Evolutionary conservation across 257 asterid species (phyloP).

Genomic region (Orobanche coerulescens): DNA sequence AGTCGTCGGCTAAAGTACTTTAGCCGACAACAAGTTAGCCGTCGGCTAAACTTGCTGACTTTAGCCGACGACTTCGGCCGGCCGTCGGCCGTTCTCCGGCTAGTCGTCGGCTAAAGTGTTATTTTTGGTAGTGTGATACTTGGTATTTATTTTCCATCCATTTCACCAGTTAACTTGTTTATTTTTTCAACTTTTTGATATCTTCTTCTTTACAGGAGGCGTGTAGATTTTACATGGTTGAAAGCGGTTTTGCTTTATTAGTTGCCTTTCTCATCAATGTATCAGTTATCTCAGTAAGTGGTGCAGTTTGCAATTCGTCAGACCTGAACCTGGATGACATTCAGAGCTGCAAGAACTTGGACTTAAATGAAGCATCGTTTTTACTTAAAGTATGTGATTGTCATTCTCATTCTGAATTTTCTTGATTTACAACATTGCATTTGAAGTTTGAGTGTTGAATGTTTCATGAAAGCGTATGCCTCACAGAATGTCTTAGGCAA

Average conservation of each 20-base stretch:
- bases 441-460: neutral
- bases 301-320: conserved; percentile 79
- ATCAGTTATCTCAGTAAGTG: conserved; percentile 88
- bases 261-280: conserved; percentile 88
- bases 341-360: conserved; percentile 70
- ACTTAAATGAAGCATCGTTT: conserved; percentile 85
- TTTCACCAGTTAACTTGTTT: neutral
- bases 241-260: conserved; percentile 77
- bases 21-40: no score
- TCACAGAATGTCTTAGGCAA: conserved; percentile 71
- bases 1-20: no score
- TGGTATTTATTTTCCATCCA: neutral
- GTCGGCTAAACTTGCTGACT: no score
- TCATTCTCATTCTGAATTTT: neutral
- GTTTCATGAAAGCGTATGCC: neutral
- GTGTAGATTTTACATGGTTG: conserved; percentile 76
- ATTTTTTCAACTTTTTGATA: neutral
- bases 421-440: neutral
- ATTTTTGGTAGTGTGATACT: no score
- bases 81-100: no score
- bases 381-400: conserved; percentile 49
- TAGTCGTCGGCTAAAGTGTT: no score
- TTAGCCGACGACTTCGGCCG: no score
- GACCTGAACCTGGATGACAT: conserved; percentile 41
- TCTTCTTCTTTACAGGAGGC: conserved; percentile 60